Percentiles rank a stretch among this genome's conserved stretches.
Conservation (phyloP, 768 basidiomycete genomes). For the Lactifluus rugatus region DNA sequence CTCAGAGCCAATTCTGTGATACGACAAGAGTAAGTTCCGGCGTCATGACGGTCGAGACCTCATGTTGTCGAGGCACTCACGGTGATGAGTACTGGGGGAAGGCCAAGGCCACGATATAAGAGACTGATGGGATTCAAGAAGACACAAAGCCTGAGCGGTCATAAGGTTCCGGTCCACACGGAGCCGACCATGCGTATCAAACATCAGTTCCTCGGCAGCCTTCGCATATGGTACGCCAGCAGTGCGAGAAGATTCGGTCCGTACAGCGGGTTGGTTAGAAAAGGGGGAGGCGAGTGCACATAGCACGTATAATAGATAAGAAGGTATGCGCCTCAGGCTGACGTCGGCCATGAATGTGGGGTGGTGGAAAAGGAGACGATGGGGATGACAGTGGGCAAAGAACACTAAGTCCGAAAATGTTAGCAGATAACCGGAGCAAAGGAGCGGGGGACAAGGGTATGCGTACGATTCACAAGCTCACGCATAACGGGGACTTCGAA, state of each 20-base stretch:
- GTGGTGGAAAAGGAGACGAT: constrained; percentile 67
- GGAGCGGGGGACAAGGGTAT: background rate
- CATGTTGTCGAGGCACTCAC: constrained; percentile 22
- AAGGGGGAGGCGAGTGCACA: constrained; percentile 73
- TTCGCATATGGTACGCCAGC: constrained; percentile 36
- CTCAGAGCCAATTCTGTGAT: constrained; percentile 50
- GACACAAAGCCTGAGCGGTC: constrained; percentile 66
- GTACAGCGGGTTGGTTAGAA: constrained; percentile 55
- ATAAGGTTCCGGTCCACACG: constrained; percentile 54
- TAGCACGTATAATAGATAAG: constrained; percentile 60
- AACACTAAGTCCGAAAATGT: constrained; percentile 42
- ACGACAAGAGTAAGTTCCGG: constrained; percentile 5
- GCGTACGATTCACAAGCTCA: constrained; percentile 20
- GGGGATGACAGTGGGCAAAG: constrained; percentile 74
- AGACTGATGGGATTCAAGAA: constrained; percentile 61
- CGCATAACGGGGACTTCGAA: constrained; percentile 19
- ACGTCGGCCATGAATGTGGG: constrained; percentile 64
- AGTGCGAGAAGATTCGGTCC: constrained; percentile 36
- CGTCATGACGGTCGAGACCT: background rate
- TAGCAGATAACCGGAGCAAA: background rate
- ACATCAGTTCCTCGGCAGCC: constrained; percentile 59
- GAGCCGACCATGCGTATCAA: constrained; percentile 56
- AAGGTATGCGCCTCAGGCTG: constrained; percentile 55
- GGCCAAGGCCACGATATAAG: constrained; percentile 24
- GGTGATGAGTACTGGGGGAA: constrained; percentile 16